These are phyloP conservation scores for Nannochloris sp. DNA, from an alignment of 139 green algal species.

Conservation along the genomic window DNA sequence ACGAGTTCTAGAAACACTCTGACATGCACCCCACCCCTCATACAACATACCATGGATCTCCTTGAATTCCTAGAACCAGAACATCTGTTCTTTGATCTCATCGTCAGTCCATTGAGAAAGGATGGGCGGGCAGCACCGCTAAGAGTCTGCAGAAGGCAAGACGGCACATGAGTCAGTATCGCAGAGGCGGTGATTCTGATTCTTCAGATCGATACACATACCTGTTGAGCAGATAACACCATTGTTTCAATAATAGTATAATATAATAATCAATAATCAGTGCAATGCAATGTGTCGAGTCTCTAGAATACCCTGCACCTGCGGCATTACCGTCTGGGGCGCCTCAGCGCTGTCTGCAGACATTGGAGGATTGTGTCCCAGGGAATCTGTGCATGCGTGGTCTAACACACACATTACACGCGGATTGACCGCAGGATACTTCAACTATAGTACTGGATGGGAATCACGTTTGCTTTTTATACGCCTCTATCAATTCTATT, in stretches of 20 bases:
- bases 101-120: neutral
- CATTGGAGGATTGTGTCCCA: too few relatives aligned
- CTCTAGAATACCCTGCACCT: too few relatives aligned
- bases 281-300: too few relatives aligned
- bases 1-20: slow-evolving; percentile 1
- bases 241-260: too few relatives aligned
- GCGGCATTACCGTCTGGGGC: too few relatives aligned
- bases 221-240: too few relatives aligned
- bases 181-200: too few relatives aligned
- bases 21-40: neutral
- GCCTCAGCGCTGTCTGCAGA: too few relatives aligned
- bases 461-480: neutral
- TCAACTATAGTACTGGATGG: neutral
- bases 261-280: too few relatives aligned
- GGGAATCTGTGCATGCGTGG: too few relatives aligned
- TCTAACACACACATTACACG: neutral
- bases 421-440: neutral
- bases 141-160: neutral
- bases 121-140: neutral
- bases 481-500: neutral
- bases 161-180: too few relatives aligned
- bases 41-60: neutral
- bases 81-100: slow-evolving; percentile 3
- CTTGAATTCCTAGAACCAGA: neutral
- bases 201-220: too few relatives aligned